A percentile compares a stretch with the other conserved stretches of the same genome.
Conservation (phyloP, 176 grass and related monocot species). For the Ananas comosus region DNA sequence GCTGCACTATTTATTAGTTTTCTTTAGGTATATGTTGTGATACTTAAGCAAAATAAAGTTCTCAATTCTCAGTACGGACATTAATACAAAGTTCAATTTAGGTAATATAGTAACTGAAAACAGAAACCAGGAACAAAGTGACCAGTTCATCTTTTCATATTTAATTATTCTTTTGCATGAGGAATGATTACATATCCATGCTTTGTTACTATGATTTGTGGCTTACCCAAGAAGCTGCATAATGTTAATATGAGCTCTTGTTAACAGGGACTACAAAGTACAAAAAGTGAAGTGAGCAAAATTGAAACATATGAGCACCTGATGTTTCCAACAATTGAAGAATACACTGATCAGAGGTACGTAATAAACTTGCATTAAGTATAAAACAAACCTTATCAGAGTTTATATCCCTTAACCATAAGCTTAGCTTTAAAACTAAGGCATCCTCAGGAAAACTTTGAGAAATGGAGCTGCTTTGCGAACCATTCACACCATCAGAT, state of each 20-base stretch:
- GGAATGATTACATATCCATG: no score
- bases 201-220: background rate
- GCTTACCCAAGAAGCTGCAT: background rate
- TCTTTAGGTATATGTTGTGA: no score
- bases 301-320: background rate
- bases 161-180: no score
- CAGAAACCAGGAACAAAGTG: no score
- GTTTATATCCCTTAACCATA: conserved; percentile 62
- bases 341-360: background rate
- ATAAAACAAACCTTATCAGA: conserved; percentile 52
- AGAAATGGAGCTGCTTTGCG: conserved; percentile 33
- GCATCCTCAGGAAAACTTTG: conserved; percentile 56
- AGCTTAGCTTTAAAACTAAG: conserved; percentile 77
- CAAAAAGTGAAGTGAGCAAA: background rate
- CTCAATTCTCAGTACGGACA: no score
- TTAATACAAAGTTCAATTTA: no score
- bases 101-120: no score
- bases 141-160: no score
- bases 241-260: background rate
- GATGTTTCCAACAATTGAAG: background rate
- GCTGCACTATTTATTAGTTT: no score
- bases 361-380: background rate
- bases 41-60: no score
- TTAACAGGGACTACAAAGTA: background rate
- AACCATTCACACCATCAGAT: conserved; percentile 32